Percentiles rank a stretch among this genome's conserved stretches.
These are phyloP conservation scores for Sporothrix phasma DNA, from an alignment of 2,329 filamentous ascomycete species.

Conservation along the genomic window DNA sequence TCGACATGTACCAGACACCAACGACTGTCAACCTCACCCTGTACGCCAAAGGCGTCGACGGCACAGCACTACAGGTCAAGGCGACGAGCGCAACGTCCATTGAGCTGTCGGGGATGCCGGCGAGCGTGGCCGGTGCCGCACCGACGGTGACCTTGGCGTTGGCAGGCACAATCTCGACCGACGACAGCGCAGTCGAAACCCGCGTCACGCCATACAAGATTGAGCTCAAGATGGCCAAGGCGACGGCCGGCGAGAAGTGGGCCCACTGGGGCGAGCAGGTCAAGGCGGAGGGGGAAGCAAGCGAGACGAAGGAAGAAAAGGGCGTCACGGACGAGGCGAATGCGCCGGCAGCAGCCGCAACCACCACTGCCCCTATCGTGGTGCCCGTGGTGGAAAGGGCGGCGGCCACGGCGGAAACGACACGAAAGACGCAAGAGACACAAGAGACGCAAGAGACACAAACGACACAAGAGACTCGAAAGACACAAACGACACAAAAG, in stretches of 20 bases:
- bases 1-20: conserved; percentile 34
- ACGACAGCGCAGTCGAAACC: conserved; percentile 18
- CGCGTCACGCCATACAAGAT: conserved; percentile 26
- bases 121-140: conserved; percentile 16
- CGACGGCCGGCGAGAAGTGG: conserved; percentile 24
- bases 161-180: conserved; percentile 20
- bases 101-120: conserved; percentile 15
- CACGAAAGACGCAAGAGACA: too few relatives aligned
- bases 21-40: conserved; percentile 29
- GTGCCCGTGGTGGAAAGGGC: not conserved
- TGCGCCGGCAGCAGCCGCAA: not conserved
- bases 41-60: conserved; percentile 31
- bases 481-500: too few relatives aligned
- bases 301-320: conserved; percentile 13
- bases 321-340: not conserved
- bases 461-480: too few relatives aligned
- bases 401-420: not conserved
- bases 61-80: conserved; percentile 16
- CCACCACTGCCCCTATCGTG: not conserved
- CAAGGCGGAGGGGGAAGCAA: conserved; percentile 3
- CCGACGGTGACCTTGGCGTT: conserved; percentile 21
- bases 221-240: conserved; percentile 27
- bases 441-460: too few relatives aligned
- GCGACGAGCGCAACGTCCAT: conserved; percentile 15
- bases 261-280: conserved; percentile 24